Evolutionary conservation across 106 monocot species (phyloP), one percentile per base, ranked within the genome.

Genomic region (Allium sativum): DNA sequence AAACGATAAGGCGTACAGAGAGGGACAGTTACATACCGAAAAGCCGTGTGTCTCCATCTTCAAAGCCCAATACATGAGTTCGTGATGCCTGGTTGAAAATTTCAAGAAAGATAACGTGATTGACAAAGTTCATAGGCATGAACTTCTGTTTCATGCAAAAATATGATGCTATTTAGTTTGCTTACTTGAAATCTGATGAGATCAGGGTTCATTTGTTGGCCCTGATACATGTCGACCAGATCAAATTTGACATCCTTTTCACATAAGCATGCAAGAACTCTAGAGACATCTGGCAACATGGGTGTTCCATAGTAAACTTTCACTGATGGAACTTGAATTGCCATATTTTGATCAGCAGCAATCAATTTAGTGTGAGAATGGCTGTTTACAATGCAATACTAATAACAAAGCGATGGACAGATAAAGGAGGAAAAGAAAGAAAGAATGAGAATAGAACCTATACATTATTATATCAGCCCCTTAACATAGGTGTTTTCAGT

Each of bases 181-280:
- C 31, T 51, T 52, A 77, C 85, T 74, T 82, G 90, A 45, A 90
- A 71, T 69, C 70, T 82, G 66, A 82, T 57, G 64, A 80, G 70
- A 41, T 85, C 75, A 11, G 53, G 42, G 10, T 77, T 59, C 55
- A 77, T 59, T 9, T 48, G 31, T 1, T 70, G 46, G 21, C 74
- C 76, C 55, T 75, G 48, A 58, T 70, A 58, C 68, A 85, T 75
- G 70, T 77, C 67, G 55, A 79, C 44, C 51, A 59, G 63, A 8
- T 90, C 22, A 70, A 70, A 82, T 8, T 69, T 54, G 42, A 90
- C 55, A 5, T 82, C 67, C 79, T 90, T 90, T 79, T 85, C 90
- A 20, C 70, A 11, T 14, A 90, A 72, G 65, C 85, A 90, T 18
- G 90, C 77, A 10, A 90, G 73, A 31, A 90, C 90, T 59, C 85